Evolutionary conservation across 805 yeast species (phyloP), one percentile per base, ranked within the genome.

Genomic region (Wickerhamomyces canadensis): DNA sequence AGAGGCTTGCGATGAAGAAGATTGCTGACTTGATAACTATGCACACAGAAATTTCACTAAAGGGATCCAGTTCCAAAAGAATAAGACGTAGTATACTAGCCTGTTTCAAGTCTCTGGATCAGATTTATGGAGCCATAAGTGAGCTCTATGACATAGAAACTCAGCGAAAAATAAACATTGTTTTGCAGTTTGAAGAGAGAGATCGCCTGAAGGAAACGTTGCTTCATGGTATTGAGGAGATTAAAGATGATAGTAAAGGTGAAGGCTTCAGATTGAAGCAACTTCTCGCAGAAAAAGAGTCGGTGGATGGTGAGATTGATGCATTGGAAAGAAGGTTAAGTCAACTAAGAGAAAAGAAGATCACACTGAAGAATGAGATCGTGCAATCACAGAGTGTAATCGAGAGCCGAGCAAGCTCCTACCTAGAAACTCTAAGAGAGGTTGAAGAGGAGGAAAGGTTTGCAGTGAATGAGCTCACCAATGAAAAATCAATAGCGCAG

Each of bases 341-440:
- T 8, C 54, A 55, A 9, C 49, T 70, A 21, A 54, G 52, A 22
- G 48, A 51, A 1, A 68, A 63, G 43, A 62, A 61, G 33, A 36
- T 31, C 2, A 47, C 60, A 1, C 26, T 72, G 6, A 47, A 44
- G 11, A 25, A 35, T 7, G 78, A 72, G 49, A 67, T 71, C 19
- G 56, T 55, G 11, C 59, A 59, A 10, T 69, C 76, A 0, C 64
- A 68, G 43, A 69, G 75, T 10, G 66, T 72, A 4, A 55, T 72
- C 19, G 76, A 72, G 38, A 71, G 76, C 45, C 58, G 62, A 33
- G 56, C 74, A 0, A 65, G 74, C 4, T 57, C 61, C 29, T 67
- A 67, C 40, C 61, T 70, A 8, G 66, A 64, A 24, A 48, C 64
- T 19, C 65, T 72, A 33, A 57, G 57, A 19, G 56, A 54, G 5